Conservation (phyloP, 768 basidiomycete genomes). For the Mycena vulgaris region DNA sequence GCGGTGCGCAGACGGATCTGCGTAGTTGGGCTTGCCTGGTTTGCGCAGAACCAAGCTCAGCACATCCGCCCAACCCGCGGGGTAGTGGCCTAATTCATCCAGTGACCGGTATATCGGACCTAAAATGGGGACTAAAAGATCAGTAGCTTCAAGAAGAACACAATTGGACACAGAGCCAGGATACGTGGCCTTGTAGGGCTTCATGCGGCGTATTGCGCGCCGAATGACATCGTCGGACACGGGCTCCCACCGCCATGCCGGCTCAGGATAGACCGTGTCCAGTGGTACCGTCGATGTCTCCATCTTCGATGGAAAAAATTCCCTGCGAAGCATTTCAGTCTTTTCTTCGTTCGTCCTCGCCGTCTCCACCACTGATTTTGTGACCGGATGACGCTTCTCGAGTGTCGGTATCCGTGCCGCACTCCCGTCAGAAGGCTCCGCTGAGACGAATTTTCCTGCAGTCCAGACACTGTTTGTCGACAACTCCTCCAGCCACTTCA, state of each 20-base stretch:
- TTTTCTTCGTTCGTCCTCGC: constrained; percentile 46
- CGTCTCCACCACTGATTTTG: not conserved
- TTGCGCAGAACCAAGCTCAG: constrained; percentile 52
- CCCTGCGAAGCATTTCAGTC: constrained; percentile 32
- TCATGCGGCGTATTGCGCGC: constrained; percentile 43
- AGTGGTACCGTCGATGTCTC: constrained; percentile 13
- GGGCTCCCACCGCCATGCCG: constrained; percentile 29
- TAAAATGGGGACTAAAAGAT: constrained; percentile 45
- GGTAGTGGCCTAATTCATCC: constrained; percentile 41
- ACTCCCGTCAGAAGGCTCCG: constrained; percentile 44
- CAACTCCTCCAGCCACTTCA: too few species aligned
- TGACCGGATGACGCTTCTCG: not conserved
- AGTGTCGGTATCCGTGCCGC: constrained; percentile 46
- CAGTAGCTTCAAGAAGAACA: constrained; percentile 44
- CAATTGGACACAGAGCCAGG: constrained; percentile 47
- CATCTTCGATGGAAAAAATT: constrained; percentile 48
- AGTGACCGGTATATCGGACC: constrained; percentile 44
- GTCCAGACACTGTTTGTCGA: constrained; percentile 40
- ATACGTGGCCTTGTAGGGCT: constrained; percentile 53
- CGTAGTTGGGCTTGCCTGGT: constrained; percentile 44
- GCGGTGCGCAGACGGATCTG: constrained; percentile 41
- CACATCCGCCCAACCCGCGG: constrained; percentile 40
- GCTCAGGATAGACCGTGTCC: constrained; percentile 45
- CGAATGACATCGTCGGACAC: constrained; percentile 48
- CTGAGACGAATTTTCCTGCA: constrained; percentile 36